These are phyloP conservation scores for Lentithecium fluviatile DNA, from an alignment of 495 filamentous ascomycete species.

Conservation along the genomic window DNA sequence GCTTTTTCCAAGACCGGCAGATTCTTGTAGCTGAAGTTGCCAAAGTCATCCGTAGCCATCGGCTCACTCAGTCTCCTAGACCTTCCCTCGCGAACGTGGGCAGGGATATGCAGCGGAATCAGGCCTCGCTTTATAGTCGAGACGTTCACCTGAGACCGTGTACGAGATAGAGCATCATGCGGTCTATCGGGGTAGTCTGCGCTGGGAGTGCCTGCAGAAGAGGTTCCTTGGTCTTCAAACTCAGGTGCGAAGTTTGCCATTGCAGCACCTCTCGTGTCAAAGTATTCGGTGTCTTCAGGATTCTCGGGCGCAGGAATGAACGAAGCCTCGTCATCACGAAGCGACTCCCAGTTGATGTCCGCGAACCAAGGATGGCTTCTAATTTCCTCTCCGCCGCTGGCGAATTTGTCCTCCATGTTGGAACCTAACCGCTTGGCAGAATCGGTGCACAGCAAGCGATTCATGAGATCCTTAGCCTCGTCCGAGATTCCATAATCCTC, in stretches of 20 bases:
- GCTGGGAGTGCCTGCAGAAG: conserved; percentile 59
- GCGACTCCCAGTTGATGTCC: conserved; percentile 82
- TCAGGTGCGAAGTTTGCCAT: conserved; percentile 88
- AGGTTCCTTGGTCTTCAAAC: conserved; percentile 82
- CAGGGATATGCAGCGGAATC: conserved; percentile 94
- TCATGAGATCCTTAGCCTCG: conserved; percentile 91
- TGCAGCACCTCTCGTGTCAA: conserved; percentile 87
- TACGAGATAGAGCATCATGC: conserved; percentile 89
- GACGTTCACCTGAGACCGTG: conserved; percentile 75
- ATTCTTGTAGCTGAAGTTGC: conserved; percentile 95
- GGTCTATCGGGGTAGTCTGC: conserved; percentile 79
- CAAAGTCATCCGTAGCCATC: conserved; percentile 85
- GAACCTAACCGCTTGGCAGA: conserved; percentile 77
- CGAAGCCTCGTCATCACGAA: conserved; percentile 88
- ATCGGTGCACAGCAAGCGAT: conserved; percentile 79
- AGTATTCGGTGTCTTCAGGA: conserved; percentile 97
- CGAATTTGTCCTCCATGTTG: conserved; percentile 74
- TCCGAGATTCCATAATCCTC: conserved; percentile 57
- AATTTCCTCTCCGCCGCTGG: conserved; percentile 85
- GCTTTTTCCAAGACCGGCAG: conserved; percentile 94
- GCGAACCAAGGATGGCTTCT: conserved; percentile 85
- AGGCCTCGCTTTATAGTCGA: conserved; percentile 73
- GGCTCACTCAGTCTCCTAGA: conserved; percentile 89
- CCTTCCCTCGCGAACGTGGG: conserved; percentile 88
- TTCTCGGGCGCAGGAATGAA: conserved; percentile 93